phyloP scores from a whole-genome alignment of 2,329 filamentous ascomycete genomes.

The Stemphylium lycopersici region DNA sequence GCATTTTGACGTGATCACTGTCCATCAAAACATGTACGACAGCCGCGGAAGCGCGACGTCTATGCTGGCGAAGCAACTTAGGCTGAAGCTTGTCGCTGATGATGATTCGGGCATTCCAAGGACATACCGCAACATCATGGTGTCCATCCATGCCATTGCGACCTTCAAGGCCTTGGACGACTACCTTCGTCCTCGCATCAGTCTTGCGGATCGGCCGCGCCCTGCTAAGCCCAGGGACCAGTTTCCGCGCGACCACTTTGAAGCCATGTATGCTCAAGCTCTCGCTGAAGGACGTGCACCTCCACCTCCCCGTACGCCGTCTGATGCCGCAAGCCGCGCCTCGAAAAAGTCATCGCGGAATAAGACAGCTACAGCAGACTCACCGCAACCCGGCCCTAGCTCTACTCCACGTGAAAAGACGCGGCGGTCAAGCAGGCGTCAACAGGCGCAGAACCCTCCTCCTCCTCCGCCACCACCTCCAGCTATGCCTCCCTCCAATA shows the following conservation, averaged over 20 bases:
- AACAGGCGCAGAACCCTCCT: conserved; percentile 52
- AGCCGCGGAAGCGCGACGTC: conserved; percentile 90
- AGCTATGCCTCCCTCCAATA: conserved; percentile 46
- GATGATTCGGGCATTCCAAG: conserved; percentile 89
- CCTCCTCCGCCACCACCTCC: conserved; percentile 61
- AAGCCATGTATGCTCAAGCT: conserved; percentile 75
- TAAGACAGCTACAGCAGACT: conserved; percentile 47
- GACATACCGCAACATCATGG: conserved; percentile 92
- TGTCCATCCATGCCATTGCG: conserved; percentile 96
- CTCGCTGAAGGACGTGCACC: conserved; percentile 55
- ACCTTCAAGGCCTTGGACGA: conserved; percentile 97
- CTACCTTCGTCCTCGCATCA: conserved; percentile 90
- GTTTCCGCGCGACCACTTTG: conserved; percentile 67
- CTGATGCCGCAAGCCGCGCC: conserved; percentile 38
- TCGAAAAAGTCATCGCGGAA: conserved; percentile 41
- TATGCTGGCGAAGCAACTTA: conserved; percentile 95
- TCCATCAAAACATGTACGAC: conserved; percentile 90
- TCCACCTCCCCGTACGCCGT: conserved; percentile 46
- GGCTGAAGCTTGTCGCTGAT: conserved; percentile 85
- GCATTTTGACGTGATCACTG: conserved; percentile 96
- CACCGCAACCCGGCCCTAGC: conserved; percentile 53
- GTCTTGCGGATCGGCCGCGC: conserved; percentile 73
- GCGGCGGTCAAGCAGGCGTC: conserved; percentile 68
- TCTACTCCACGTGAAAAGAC: conserved; percentile 65
- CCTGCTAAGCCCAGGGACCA: conserved; percentile 65